Percentiles rank a stretch among this genome's conserved stretches.
Conservation (phyloP, 2,329 filamentous ascomycete genomes). For the Cytospora leucostoma region DNA sequence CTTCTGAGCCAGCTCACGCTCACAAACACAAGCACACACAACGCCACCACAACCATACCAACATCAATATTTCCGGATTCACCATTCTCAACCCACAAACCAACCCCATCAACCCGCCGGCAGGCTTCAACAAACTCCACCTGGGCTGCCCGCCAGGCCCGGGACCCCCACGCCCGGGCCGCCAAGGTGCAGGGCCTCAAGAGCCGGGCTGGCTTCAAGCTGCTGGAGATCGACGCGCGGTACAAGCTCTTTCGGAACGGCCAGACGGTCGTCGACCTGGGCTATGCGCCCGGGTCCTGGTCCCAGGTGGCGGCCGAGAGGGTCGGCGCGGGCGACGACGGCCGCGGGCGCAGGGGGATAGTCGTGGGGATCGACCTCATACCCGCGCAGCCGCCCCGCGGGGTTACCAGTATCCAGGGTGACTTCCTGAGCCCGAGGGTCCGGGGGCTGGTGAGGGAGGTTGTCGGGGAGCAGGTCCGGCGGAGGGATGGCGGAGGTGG, state of each 20-base stretch:
- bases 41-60: background rate
- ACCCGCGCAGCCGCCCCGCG: constrained; percentile 84
- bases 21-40: background rate
- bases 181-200: constrained; percentile 81
- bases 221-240: constrained; percentile 85
- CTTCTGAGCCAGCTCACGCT: constrained; percentile 21
- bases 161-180: constrained; percentile 71
- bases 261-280: constrained; percentile 87
- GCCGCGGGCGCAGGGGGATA: constrained; percentile 33
- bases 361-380: constrained; percentile 94
- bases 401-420: constrained; percentile 93
- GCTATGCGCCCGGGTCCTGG: constrained; percentile 76
- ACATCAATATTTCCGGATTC: background rate
- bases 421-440: constrained; percentile 80
- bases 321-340: constrained; percentile 69
- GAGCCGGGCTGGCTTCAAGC: constrained; percentile 90
- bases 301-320: constrained; percentile 78
- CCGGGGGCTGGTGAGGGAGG: constrained; percentile 74
- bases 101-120: constrained; percentile 23
- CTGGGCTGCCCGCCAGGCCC: constrained; percentile 80
- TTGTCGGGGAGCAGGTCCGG: constrained; percentile 65
- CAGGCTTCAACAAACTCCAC: constrained; percentile 64
- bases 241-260: constrained; percentile 77
- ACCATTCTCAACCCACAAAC: background rate
- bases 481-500: constrained; percentile 38